Conservation (phyloP, 495 filamentous ascomycete species). For the Apiosordaria backusii region DNA sequence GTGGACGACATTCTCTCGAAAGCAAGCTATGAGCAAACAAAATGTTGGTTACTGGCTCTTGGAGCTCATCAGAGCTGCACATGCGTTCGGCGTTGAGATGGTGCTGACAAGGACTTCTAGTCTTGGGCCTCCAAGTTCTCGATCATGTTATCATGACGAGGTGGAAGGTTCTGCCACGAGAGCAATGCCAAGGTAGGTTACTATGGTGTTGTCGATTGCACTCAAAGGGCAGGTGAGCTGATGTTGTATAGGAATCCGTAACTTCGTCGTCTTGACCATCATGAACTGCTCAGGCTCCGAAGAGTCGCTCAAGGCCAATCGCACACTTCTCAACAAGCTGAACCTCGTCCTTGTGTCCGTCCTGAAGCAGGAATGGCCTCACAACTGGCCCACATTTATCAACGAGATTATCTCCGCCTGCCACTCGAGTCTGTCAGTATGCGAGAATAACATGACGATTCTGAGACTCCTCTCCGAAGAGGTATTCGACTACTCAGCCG, state of each 20-base stretch:
- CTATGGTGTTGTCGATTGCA: background rate
- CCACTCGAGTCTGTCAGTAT: constrained; percentile 89
- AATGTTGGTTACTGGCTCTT: constrained; percentile 61
- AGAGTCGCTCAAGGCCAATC: constrained; percentile 74
- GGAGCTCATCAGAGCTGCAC: background rate
- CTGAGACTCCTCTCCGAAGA: constrained; percentile 93
- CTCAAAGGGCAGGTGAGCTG: background rate
- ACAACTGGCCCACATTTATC: constrained; percentile 99
- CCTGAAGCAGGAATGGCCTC: constrained; percentile 99
- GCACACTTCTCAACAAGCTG: constrained; percentile 91
- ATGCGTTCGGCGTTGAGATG: background rate
- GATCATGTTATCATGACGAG: constrained; percentile 98
- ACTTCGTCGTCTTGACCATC: constrained; percentile 97
- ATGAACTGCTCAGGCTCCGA: constrained; percentile 87
- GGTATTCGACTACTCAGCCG: constrained; percentile 97
- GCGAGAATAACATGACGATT: constrained; percentile 99
- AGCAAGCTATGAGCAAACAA: constrained; percentile 88
- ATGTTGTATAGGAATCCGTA: constrained; percentile 73
- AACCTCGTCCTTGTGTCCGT: constrained; percentile 97
- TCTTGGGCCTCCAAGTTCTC: constrained; percentile 90
- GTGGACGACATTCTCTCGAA: constrained; percentile 93
- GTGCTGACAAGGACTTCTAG: constrained; percentile 54
- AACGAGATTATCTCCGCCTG: constrained; percentile 98
- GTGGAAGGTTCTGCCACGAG: constrained; percentile 94
- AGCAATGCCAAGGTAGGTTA: constrained; percentile 80